Evolutionary conservation across 2,329 filamentous ascomycete species (phyloP).

Genomic region (Ophiostoma populinum): DNA sequence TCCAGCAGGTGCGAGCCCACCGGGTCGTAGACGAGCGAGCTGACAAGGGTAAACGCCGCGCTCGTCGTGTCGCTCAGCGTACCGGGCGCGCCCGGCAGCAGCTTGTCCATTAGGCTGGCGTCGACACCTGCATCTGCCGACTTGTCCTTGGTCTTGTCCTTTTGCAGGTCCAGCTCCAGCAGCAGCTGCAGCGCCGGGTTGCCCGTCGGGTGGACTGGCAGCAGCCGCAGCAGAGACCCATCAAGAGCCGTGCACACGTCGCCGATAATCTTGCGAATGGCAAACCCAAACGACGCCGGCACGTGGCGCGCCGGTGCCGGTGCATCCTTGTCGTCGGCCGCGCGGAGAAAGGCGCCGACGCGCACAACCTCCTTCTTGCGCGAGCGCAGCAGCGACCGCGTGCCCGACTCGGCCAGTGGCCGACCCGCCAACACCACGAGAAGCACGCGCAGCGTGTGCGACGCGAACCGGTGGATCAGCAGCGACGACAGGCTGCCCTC

Average conservation of each 20-base stretch:
- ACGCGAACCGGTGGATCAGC: conserved; percentile 76
- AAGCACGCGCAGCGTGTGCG: conserved; percentile 74
- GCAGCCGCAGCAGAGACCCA: conserved; percentile 59
- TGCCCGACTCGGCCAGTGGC: conserved; percentile 52
- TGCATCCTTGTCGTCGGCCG: conserved; percentile 12
- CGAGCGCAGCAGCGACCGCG: conserved; percentile 66
- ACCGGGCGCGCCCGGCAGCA: conserved; percentile 59
- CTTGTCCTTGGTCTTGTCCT: conserved; percentile 37
- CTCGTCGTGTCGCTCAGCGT: conserved; percentile 56
- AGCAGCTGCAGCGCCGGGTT: conserved; percentile 88
- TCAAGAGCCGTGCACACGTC: conserved; percentile 63
- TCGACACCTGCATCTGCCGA: conserved; percentile 15
- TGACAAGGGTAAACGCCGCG: conserved; percentile 61
- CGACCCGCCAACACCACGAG: conserved; percentile 73
- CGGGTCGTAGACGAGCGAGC: conserved; percentile 72
- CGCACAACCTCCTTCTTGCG: conserved; percentile 78
- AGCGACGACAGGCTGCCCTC: conserved; percentile 69
- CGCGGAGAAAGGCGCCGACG: conserved; percentile 32
- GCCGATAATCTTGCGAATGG: conserved; percentile 65
- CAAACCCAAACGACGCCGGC: conserved; percentile 59
- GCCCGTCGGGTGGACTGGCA: conserved; percentile 77
- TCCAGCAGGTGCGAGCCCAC: conserved; percentile 84
- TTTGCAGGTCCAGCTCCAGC: conserved; percentile 66
- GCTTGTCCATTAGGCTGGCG: conserved; percentile 47
- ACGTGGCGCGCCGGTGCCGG: conserved; percentile 31